Conservation (phyloP, 2,329 filamentous ascomycete genomes). For the Fusarium burgessii region DNA sequence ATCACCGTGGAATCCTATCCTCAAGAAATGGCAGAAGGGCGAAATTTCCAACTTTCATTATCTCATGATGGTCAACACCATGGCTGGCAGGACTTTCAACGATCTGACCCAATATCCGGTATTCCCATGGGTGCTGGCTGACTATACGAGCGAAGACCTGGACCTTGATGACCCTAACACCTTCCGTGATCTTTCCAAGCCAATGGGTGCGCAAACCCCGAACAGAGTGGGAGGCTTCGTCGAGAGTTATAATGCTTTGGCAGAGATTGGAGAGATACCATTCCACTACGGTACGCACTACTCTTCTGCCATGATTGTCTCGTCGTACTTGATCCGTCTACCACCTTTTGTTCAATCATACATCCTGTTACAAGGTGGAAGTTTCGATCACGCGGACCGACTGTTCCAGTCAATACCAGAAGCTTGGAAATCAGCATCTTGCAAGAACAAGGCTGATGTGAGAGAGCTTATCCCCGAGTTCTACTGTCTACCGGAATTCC, state of each 20-base stretch:
- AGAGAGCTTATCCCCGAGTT: conserved; percentile 96
- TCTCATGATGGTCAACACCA: conserved; percentile 97
- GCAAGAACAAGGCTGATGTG: conserved; percentile 92
- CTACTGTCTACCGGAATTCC: conserved; percentile 94
- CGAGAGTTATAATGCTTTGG: conserved; percentile 87
- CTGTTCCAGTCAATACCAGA: conserved; percentile 94
- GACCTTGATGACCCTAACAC: conserved; percentile 85
- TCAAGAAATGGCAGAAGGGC: conserved; percentile 89
- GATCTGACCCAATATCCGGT: conserved; percentile 98
- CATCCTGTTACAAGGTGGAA: conserved; percentile 92
- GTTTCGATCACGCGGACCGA: conserved; percentile 94
- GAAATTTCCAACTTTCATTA: conserved; percentile 99
- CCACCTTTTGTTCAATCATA: conserved; percentile 98
- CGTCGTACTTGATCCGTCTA: conserved; percentile 92
- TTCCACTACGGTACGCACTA: conserved; percentile 99
- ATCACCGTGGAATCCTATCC: conserved; percentile 83
- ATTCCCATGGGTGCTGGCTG: conserved; percentile 96
- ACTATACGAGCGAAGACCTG: conserved; percentile 94
- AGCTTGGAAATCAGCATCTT: conserved; percentile 90
- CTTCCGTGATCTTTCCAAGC: conserved; percentile 92
- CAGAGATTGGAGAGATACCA: conserved; percentile 90
- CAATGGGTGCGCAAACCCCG: conserved; percentile 91
- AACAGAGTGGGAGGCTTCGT: conserved; percentile 82
- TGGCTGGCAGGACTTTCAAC: conserved; percentile 97
- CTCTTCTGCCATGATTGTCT: conserved; percentile 98